These are phyloP conservation scores for Tuber aestivum DNA, from an alignment of 495 filamentous ascomycete species.

Conservation along the genomic window DNA sequence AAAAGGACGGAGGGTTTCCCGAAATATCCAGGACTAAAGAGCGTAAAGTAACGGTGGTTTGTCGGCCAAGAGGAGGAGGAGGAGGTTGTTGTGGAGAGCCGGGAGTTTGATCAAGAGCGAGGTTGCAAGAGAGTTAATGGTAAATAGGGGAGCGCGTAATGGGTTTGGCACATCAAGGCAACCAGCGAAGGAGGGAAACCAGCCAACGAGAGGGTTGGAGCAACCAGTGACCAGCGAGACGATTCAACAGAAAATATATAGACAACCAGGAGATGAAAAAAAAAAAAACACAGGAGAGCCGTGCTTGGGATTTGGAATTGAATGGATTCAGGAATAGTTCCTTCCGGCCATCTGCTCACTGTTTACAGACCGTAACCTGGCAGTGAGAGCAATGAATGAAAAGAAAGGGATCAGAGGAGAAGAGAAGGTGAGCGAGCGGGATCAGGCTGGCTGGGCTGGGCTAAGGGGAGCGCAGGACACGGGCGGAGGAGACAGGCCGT, in stretches of 20 bases:
- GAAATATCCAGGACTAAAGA: not conserved
- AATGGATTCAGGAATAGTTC: not conserved
- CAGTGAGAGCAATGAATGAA: not conserved
- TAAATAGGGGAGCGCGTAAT: slow-evolving; percentile 4
- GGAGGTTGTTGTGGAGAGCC: too few relatives aligned
- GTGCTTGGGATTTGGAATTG: not conserved
- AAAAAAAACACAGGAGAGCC: slow-evolving; percentile 17
- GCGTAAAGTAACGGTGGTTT: slow-evolving; percentile 12
- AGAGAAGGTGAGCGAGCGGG: slow-evolving; percentile 11
- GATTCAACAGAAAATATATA: not conserved
- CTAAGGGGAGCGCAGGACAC: not conserved
- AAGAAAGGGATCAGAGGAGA: slow-evolving; percentile 26
- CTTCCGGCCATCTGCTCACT: not conserved
- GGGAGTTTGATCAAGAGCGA: slow-evolving; percentile 6
- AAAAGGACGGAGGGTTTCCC: not conserved
- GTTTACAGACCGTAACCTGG: not conserved
- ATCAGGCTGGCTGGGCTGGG: not conserved
- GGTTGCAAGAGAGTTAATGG: not conserved
- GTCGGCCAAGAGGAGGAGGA: slow-evolving; percentile 18
- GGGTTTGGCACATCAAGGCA: slow-evolving; percentile 4
- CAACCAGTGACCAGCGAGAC: slow-evolving; percentile 6
- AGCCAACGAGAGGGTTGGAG: slow-evolving; percentile 30
- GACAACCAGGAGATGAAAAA: slow-evolving; percentile 7
- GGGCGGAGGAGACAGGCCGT: not conserved
- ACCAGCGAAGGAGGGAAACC: slow-evolving; percentile 20